Percentiles rank a stretch among this genome's conserved stretches.
Conservation (phyloP, 208 protist species). For the Leishmania gerbilli region DNA sequence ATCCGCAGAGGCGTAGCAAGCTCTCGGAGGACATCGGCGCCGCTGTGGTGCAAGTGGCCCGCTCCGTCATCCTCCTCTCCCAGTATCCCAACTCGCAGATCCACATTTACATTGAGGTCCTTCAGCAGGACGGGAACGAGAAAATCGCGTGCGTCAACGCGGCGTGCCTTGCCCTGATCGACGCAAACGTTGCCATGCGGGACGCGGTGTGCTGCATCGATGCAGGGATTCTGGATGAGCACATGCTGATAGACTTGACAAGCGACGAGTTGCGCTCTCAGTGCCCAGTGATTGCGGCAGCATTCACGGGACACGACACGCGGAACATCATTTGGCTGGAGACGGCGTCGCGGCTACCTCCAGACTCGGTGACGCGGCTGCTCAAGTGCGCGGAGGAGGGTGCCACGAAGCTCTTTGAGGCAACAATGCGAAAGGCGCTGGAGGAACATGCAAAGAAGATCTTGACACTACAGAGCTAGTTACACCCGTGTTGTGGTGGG, state of each 20-base stretch:
- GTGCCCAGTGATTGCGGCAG: constrained; percentile 63
- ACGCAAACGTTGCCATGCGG: constrained; percentile 85
- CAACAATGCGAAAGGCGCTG: constrained; percentile 42
- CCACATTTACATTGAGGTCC: constrained; percentile 81
- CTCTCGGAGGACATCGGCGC: constrained; percentile 79
- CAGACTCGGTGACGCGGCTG: constrained; percentile 55
- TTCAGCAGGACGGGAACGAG: constrained; percentile 81
- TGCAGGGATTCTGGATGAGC: constrained; percentile 67
- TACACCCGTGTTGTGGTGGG: background rate
- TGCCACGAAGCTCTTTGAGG: constrained; percentile 43
- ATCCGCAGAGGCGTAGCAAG: constrained; percentile 56
- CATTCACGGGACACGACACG: constrained; percentile 67
- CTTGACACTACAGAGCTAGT: constrained; percentile 42
- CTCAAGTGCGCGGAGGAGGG: constrained; percentile 59
- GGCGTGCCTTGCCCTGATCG: constrained; percentile 83
- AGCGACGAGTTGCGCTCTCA: constrained; percentile 79
- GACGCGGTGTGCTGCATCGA: constrained; percentile 70
- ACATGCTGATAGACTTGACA: constrained; percentile 77
- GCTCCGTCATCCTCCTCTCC: constrained; percentile 72
- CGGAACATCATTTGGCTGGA: constrained; percentile 83
- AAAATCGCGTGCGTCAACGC: constrained; percentile 88
- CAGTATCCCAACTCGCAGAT: constrained; percentile 91
- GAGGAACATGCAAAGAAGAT: constrained; percentile 61
- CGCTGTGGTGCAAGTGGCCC: constrained; percentile 69
- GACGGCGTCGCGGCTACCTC: constrained; percentile 58